A percentile compares a stretch with the other conserved stretches of the same genome.
Evolutionary conservation across 1,284 basidiomycete genomes (phyloP).

Genomic region (Sanghuangporus weigelae): DNA sequence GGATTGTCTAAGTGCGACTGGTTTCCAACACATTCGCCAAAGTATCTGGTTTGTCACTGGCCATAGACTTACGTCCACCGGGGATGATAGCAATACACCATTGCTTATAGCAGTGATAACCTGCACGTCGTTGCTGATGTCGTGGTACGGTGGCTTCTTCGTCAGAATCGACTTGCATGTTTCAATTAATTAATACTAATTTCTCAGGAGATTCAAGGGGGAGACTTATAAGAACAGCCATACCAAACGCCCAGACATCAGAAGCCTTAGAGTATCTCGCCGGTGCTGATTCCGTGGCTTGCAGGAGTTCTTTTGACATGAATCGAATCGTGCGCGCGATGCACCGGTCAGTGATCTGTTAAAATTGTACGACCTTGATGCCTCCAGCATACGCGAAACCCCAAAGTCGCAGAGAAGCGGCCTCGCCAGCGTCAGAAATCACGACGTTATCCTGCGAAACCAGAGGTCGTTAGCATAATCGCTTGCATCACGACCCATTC

Average conservation of each 20-base stretch:
- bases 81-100: too few species aligned
- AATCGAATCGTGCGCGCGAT: not conserved
- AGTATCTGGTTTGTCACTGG: too few species aligned
- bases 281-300: not conserved
- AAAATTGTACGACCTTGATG: not conserved
- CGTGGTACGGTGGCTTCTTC: not conserved
- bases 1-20: too few species aligned
- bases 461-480: too few species aligned
- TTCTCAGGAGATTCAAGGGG: not conserved
- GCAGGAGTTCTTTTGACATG: not conserved
- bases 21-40: too few species aligned
- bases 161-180: not conserved
- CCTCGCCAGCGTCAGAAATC: conserved; percentile 1
- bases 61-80: too few species aligned
- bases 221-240: not conserved
- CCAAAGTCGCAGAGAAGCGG: conserved; percentile 5
- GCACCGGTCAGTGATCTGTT: not conserved
- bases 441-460: conserved; percentile 1
- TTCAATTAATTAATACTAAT: not conserved
- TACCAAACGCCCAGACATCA: conserved; percentile 7
- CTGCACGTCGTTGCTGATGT: not conserved
- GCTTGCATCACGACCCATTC: not conserved
- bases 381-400: conserved; percentile 1
- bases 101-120: not conserved
- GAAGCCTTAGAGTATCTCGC: not conserved